phyloP scores from a whole-genome alignment of 805 yeast species.

The Wickerhamomyces pijperi region DNA sequence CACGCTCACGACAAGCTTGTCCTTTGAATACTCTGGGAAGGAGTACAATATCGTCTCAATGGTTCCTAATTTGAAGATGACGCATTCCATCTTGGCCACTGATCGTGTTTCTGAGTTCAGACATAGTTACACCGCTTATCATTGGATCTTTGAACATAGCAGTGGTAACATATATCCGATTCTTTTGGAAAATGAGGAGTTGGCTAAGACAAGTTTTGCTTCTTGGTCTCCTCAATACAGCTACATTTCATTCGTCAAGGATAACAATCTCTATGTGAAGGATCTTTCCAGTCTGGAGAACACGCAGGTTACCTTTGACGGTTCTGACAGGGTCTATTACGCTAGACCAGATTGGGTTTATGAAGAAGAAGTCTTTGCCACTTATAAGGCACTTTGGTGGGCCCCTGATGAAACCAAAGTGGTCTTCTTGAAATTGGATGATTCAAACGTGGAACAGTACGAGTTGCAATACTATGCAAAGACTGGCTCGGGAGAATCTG shows the following conservation, averaged over 20 bases:
- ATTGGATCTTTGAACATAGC: slow-evolving; percentile 28
- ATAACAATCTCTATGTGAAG: slow-evolving; percentile 55
- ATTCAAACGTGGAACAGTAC: slow-evolving; percentile 58
- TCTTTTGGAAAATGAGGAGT: slow-evolving; percentile 12
- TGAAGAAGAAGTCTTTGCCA: slow-evolving; percentile 76
- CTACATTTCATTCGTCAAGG: slow-evolving; percentile 49
- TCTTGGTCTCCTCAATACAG: slow-evolving; percentile 68
- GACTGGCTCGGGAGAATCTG: slow-evolving; percentile 32
- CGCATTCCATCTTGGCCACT: slow-evolving; percentile 37
- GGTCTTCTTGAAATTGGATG: slow-evolving; percentile 57
- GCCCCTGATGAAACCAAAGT: slow-evolving; percentile 59
- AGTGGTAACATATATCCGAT: slow-evolving; percentile 18
- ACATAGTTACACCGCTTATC: slow-evolving; percentile 32
- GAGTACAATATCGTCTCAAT: slow-evolving; percentile 6
- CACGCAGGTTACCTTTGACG: slow-evolving; percentile 50
- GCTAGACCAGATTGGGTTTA: slow-evolving; percentile 94
- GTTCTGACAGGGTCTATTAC: slow-evolving; percentile 55
- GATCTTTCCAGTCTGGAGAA: slow-evolving; percentile 20
- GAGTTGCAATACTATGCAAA: slow-evolving; percentile 68
- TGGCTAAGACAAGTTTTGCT: slow-evolving; percentile 32
- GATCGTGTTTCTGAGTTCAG: slow-evolving; percentile 43
- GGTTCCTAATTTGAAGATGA: slow-evolving; percentile 14
- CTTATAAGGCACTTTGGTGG: slow-evolving; percentile 78
- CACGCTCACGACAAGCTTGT: slow-evolving; percentile 1
- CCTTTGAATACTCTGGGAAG: slow-evolving; percentile 6